These are phyloP conservation scores for Fraxinus angustifolia DNA, from an alignment of 305 asterid species.

Conservation along the genomic window DNA sequence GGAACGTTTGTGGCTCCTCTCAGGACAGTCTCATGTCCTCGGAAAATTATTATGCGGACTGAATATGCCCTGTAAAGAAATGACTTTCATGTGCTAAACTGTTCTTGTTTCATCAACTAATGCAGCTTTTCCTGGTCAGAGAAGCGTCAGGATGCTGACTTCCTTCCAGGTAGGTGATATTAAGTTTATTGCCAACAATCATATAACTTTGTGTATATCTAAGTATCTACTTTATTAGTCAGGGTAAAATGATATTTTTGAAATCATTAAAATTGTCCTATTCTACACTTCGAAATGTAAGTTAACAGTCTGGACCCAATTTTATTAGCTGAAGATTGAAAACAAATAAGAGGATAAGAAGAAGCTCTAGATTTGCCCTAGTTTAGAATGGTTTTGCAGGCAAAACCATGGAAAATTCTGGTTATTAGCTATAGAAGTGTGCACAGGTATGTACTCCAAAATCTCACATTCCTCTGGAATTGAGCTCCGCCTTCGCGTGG, in stretches of 20 bases:
- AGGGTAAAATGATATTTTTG: background rate
- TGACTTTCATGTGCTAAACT: constrained; percentile 1
- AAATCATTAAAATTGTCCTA: background rate
- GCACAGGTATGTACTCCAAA: background rate
- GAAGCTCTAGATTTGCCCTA: background rate
- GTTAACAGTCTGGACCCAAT: background rate
- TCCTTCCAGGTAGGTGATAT: constrained; percentile 56
- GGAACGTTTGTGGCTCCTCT: background rate
- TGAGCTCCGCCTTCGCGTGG: background rate
- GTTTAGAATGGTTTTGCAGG: background rate
- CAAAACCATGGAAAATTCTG: too few species aligned
- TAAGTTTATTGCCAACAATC: background rate
- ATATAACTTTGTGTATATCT: background rate
- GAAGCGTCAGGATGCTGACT: constrained; percentile 47
- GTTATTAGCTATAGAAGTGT: background rate
- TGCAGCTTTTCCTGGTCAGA: constrained; percentile 67
- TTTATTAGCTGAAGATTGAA: background rate
- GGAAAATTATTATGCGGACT: background rate
- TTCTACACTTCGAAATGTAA: background rate
- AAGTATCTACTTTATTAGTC: background rate
- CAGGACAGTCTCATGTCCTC: background rate
- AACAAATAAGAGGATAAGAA: background rate
- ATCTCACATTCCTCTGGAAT: background rate
- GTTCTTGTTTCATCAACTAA: background rate
- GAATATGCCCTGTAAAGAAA: background rate